These are phyloP conservation scores for Phoma herbarum DNA, from an alignment of 2,329 filamentous ascomycete species.

Conservation along the genomic window DNA sequence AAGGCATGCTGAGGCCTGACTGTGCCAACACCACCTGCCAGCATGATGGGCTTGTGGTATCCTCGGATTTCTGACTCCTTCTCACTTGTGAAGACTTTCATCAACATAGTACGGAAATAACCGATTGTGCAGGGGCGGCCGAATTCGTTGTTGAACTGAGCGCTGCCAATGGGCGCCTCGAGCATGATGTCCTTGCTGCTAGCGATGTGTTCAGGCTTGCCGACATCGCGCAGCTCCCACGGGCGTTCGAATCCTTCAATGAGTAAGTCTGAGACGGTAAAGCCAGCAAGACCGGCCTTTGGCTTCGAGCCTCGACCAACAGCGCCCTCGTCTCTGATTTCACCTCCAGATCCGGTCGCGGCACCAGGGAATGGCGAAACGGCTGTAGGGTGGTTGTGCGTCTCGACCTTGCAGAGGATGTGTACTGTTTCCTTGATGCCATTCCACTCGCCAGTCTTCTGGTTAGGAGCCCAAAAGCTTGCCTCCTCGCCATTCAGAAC, in stretches of 20 bases:
- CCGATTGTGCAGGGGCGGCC: conserved; percentile 88
- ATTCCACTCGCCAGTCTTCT: conserved; percentile 85
- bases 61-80: conserved; percentile 78
- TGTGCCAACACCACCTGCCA: conserved; percentile 93
- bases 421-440: conserved; percentile 87
- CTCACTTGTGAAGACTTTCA: conserved; percentile 68
- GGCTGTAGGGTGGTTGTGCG: conserved; percentile 96
- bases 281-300: conserved; percentile 90
- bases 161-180: conserved; percentile 93
- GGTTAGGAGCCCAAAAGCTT: conserved; percentile 87
- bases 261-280: conserved; percentile 92
- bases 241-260: conserved; percentile 84
- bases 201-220: conserved; percentile 89
- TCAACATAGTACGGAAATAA: conserved; percentile 89
- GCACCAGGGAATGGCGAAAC: conserved; percentile 94
- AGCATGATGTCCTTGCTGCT: conserved; percentile 97
- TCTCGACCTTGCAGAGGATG: conserved; percentile 93
- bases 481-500: conserved; percentile 78
- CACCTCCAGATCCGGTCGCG: conserved; percentile 92
- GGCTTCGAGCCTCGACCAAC: conserved; percentile 92
- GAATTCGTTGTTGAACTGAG: conserved; percentile 98
- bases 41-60: conserved; percentile 99
- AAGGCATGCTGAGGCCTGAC: conserved; percentile 90
- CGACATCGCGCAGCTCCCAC: conserved; percentile 86
- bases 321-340: conserved; percentile 94